These are phyloP conservation scores for Talaromyces sp. DNA, from an alignment of 2,329 filamentous ascomycete genomes.

Conservation along the genomic window DNA sequence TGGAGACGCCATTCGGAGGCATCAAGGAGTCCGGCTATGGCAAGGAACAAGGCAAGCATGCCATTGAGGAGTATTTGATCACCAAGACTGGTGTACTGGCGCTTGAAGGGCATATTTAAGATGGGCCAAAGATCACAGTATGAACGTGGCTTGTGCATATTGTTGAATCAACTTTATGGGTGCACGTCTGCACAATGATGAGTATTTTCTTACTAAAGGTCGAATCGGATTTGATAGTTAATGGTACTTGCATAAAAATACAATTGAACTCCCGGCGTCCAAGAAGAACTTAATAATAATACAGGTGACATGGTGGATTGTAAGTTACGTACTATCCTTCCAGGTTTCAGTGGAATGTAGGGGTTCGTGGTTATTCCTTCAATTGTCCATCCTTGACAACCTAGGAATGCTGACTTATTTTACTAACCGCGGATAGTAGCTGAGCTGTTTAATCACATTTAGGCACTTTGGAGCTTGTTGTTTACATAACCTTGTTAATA, in stretches of 20 bases:
- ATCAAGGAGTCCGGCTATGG: constrained; percentile 65
- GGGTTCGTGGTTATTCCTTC: neutral
- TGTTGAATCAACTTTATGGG: neutral
- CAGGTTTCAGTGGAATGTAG: constrained; percentile 1
- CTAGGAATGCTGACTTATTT: neutral
- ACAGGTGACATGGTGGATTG: too few relatives aligned
- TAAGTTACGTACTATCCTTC: too few relatives aligned
- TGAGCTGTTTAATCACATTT: neutral
- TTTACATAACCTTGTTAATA: neutral
- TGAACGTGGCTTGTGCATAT: neutral
- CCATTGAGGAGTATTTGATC: constrained; percentile 37
- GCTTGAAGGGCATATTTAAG: constrained; percentile 14
- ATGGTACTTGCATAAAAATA: too few relatives aligned
- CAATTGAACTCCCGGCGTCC: too few relatives aligned
- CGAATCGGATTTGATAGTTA: too few relatives aligned
- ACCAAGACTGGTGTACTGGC: constrained; percentile 45
- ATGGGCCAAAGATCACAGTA: neutral
- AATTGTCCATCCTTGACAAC: neutral
- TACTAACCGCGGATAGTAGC: neutral
- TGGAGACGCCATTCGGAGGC: constrained; percentile 62
- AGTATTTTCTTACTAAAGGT: too few relatives aligned
- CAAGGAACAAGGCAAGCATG: constrained; percentile 55
- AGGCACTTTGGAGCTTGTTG: neutral
- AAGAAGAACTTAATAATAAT: too few relatives aligned
- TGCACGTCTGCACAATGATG: neutral